Conservation (phyloP, 2,329 filamentous ascomycete genomes). For the Blastomyces parvus region DNA sequence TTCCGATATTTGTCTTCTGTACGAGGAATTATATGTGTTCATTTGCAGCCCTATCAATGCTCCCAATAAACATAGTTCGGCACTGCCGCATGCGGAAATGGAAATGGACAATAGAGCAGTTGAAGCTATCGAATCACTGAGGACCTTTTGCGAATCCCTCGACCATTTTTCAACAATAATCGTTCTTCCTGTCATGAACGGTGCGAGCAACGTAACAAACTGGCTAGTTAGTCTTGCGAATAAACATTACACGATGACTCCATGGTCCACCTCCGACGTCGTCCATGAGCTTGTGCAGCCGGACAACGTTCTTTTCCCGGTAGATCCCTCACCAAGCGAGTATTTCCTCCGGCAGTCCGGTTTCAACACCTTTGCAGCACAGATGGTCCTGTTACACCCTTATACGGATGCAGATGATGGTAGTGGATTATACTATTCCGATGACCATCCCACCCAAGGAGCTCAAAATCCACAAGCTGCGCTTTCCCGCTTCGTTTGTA, state of each 20-base stretch:
- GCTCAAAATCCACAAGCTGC: conserved; percentile 29
- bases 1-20: conserved; percentile 45
- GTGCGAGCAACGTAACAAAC: conserved; percentile 38
- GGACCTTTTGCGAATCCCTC: conserved; percentile 21
- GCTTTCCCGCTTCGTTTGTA: conserved; percentile 48
- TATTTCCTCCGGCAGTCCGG: conserved; percentile 55
- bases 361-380: conserved; percentile 63
- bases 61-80: conserved; percentile 16
- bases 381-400: conserved; percentile 44
- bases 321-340: conserved; percentile 50
- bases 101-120: conserved; percentile 13
- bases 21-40: conserved; percentile 59
- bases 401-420: background rate
- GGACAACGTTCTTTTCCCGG: background rate
- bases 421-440: background rate
- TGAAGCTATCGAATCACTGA: conserved; percentile 17
- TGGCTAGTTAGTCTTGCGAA: conserved; percentile 50
- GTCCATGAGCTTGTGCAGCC: too few relatives aligned
- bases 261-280: conserved; percentile 7
- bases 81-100: background rate
- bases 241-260: conserved; percentile 28
- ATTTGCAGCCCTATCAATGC: conserved; percentile 39
- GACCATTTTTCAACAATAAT: conserved; percentile 8
- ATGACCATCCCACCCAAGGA: background rate
- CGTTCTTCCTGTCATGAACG: conserved; percentile 10